Base-by-base conservation (phyloP, 2,329 filamentous ascomycete species). In the Ophioceras dolichostomum region DNA sequence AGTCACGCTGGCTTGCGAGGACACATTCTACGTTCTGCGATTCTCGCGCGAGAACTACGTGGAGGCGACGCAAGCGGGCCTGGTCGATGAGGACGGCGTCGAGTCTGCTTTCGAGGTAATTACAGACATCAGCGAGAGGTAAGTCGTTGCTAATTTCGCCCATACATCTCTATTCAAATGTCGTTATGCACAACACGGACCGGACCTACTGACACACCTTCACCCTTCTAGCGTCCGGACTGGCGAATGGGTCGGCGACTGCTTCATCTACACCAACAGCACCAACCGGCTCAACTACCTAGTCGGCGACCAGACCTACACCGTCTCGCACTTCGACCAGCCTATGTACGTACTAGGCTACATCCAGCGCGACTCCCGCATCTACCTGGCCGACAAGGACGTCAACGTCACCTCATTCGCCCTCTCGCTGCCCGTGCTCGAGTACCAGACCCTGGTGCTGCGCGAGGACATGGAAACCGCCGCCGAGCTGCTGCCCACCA, bases 211-310 rank as follows among this genome's bases (percentile, higher is more conserved):
- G 49, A 51, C 49, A 51, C n/a, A 49, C 40, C 41, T 7, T 32
- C 16, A 9, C 17, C 6, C 14, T 16, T 37, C 38, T 43, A 85
- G 80, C 45, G 87, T 96, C 36, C 83, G 85, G 46, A 95, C 89
- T 16, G 91, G 89, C 49, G 84, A 94, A 64, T 98, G 91, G 91
- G 84, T 98, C 40, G 91, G 91, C 44, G 91, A 98, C 64, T 94
- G 89, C 66, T 94, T 98, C 70, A 88, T 96, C 57, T 98, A 96
- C 71, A 95, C 91, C 39, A 96, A 94, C 69, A 83, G 74, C 58
- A 94, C 88, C 9, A 95, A 96, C 68, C 83, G 91, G 43, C 70
- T 98, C 42, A 96, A 96, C 68, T 96, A 96, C 64, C 76, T 98
- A 17, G 89, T 98, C 12, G 91, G 91, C 46, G 91, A 96, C 61